These are phyloP conservation scores for Talaromyces rugulosus DNA, from an alignment of 2,329 filamentous ascomycete species.

Conservation along the genomic window DNA sequence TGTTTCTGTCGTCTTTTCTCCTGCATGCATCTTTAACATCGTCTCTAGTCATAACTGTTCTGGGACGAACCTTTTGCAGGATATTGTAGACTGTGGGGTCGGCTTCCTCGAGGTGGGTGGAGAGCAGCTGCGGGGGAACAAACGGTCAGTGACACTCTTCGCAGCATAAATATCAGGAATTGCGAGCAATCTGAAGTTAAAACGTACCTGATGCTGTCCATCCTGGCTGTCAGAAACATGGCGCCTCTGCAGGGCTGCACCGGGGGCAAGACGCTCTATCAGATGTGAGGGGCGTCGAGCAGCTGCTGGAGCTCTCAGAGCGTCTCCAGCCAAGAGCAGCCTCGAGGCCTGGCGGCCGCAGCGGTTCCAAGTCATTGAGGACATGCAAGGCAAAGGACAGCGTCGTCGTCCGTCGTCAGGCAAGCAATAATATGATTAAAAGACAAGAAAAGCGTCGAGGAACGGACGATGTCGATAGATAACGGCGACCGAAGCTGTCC, in stretches of 20 bases:
- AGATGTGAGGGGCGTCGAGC: slow-evolving; percentile 16
- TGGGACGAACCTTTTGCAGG: slow-evolving; percentile 68
- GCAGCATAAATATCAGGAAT: background rate
- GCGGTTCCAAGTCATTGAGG: slow-evolving; percentile 33
- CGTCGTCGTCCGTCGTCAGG: background rate
- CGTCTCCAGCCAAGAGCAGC: slow-evolving; percentile 29
- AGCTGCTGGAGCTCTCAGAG: slow-evolving; percentile 20
- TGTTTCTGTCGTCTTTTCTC: slow-evolving; percentile 96
- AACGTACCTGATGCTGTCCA: slow-evolving; percentile 38
- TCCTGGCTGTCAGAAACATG: slow-evolving; percentile 36
- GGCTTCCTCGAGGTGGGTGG: slow-evolving; percentile 72
- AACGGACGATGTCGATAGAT: slow-evolving; percentile 5
- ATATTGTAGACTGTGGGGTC: slow-evolving; percentile 86
- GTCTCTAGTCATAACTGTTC: background rate
- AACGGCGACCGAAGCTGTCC: background rate
- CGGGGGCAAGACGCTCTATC: slow-evolving; percentile 16
- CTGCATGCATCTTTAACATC: slow-evolving; percentile 43
- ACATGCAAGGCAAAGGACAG: background rate
- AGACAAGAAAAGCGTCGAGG: background rate
- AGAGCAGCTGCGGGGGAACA: slow-evolving; percentile 61
- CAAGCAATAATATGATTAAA: background rate
- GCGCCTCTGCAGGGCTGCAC: slow-evolving; percentile 29
- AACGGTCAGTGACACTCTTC: background rate
- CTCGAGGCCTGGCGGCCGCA: slow-evolving; percentile 31
- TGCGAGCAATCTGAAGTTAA: background rate